Evolutionary conservation across 306 rosid species (phyloP).

Genomic region (Quercus suber): DNA sequence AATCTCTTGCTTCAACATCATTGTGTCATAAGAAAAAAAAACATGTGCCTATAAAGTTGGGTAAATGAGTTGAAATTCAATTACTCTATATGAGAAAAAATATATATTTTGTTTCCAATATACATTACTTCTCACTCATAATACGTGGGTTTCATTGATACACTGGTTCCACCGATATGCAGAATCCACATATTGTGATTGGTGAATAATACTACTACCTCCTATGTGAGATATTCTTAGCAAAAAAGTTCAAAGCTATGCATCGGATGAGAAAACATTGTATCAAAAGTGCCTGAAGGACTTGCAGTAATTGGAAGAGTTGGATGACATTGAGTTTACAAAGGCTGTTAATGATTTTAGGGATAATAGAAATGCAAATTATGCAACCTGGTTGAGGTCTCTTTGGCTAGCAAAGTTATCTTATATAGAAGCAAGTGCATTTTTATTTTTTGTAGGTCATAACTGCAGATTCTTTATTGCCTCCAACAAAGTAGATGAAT

Average conservation of each 20-base stretch:
- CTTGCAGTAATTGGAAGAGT: slow-evolving; percentile 33
- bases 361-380: slow-evolving; percentile 31
- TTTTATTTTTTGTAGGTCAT: neutral
- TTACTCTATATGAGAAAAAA: too few relatives aligned
- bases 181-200: too few relatives aligned
- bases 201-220: too few relatives aligned
- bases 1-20: slow-evolving; percentile 5
- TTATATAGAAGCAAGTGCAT: too few relatives aligned
- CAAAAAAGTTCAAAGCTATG: slow-evolving; percentile 23
- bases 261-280: slow-evolving; percentile 9
- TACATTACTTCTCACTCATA: too few relatives aligned
- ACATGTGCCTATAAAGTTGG: slow-evolving; percentile 16
- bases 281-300: slow-evolving; percentile 33
- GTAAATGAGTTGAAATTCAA: slow-evolving; percentile 16
- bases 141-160: too few relatives aligned
- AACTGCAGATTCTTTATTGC: neutral
- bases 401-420: slow-evolving; percentile 25
- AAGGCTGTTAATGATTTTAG: slow-evolving; percentile 30
- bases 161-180: too few relatives aligned
- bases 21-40: too few relatives aligned
- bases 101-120: too few relatives aligned
- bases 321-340: slow-evolving; percentile 29
- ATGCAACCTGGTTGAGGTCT: slow-evolving; percentile 30
- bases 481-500: neutral
- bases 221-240: slow-evolving; percentile 17